A percentile compares a stretch with the other conserved stretches of the same genome.
phyloP scores from a whole-genome alignment of 768 basidiomycete species.

The Pleurotus eryngii region DNA sequence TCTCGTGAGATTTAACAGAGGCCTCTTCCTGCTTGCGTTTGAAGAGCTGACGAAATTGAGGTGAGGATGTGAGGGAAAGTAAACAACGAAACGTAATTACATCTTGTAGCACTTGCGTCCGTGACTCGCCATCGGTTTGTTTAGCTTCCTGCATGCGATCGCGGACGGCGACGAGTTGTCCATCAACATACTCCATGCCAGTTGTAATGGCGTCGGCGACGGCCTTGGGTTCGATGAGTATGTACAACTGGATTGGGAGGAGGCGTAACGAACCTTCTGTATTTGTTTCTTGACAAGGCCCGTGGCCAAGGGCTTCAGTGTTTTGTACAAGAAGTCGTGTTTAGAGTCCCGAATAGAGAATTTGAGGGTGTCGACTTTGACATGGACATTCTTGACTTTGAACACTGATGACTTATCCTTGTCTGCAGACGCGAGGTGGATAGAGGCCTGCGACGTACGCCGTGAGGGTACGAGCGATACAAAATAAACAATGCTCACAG shows the following conservation, averaged over 20 bases:
- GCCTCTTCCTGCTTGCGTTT: slow-evolving; percentile 48
- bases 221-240: slow-evolving; percentile 17
- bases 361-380: slow-evolving; percentile 85
- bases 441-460: slow-evolving; percentile 37
- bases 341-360: slow-evolving; percentile 90
- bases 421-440: slow-evolving; percentile 58
- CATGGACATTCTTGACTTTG: slow-evolving; percentile 65
- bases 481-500: slow-evolving; percentile 27
- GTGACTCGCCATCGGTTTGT: slow-evolving; percentile 28
- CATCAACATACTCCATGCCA: slow-evolving; percentile 84
- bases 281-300: slow-evolving; percentile 78
- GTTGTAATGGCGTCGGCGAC: slow-evolving; percentile 67
- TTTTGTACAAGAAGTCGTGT: slow-evolving; percentile 87
- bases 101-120: slow-evolving; percentile 54
- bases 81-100: slow-evolving; percentile 29
- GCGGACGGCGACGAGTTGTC: slow-evolving; percentile 85
- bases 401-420: slow-evolving; percentile 69
- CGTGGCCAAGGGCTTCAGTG: slow-evolving; percentile 74
- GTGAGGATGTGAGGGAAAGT: slow-evolving; percentile 1
- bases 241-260: no score
- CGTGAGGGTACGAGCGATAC: no score
- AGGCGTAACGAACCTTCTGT: slow-evolving; percentile 23
- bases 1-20: slow-evolving; percentile 19
- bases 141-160: slow-evolving; percentile 68
- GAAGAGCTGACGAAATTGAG: slow-evolving; percentile 41